Conservation (phyloP, 2,329 filamentous ascomycete species). For the Aspergillus sp. region DNA sequence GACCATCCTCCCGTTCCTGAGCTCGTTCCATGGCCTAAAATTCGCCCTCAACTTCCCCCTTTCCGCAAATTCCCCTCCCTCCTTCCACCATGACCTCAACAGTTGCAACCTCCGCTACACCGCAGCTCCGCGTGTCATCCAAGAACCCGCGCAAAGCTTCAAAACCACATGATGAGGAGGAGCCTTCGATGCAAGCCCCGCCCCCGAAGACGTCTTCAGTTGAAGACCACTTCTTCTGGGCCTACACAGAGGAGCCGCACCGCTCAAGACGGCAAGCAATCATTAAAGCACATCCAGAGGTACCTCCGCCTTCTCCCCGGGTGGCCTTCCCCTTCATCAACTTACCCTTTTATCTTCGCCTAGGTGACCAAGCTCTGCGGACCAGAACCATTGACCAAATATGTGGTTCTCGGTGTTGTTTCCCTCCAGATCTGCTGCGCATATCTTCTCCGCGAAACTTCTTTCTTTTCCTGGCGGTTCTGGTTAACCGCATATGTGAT, state of each 20-base stretch:
- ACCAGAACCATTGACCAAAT: slow-evolving; percentile 93
- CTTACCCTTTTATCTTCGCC: background rate
- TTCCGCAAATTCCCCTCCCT: background rate
- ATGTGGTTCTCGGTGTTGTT: slow-evolving; percentile 81
- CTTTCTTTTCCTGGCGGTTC: slow-evolving; percentile 81
- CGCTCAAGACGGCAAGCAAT: slow-evolving; percentile 86
- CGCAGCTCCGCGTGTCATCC: slow-evolving; percentile 35
- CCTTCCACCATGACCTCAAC: slow-evolving; percentile 27
- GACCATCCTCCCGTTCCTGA: background rate
- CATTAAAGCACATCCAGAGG: slow-evolving; percentile 97
- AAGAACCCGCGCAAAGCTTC: slow-evolving; percentile 22
- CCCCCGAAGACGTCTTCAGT: slow-evolving; percentile 34
- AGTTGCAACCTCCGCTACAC: slow-evolving; percentile 29
- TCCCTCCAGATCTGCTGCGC: slow-evolving; percentile 76
- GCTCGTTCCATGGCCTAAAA: slow-evolving; percentile 23
- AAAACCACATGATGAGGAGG: slow-evolving; percentile 17
- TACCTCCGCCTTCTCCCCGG: slow-evolving; percentile 38
- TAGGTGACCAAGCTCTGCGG: slow-evolving; percentile 97
- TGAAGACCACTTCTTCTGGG: slow-evolving; percentile 85
- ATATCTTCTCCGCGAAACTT: slow-evolving; percentile 71
- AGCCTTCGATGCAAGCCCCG: slow-evolving; percentile 25
- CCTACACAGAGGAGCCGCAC: slow-evolving; percentile 97
- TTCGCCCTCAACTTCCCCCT: background rate
- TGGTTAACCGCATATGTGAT: slow-evolving; percentile 85
- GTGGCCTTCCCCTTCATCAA: slow-evolving; percentile 1